Percentiles rank a stretch among this genome's conserved stretches.
phyloP scores from a whole-genome alignment of 2,329 filamentous ascomycete species.

The Cladosporium sp. region DNA sequence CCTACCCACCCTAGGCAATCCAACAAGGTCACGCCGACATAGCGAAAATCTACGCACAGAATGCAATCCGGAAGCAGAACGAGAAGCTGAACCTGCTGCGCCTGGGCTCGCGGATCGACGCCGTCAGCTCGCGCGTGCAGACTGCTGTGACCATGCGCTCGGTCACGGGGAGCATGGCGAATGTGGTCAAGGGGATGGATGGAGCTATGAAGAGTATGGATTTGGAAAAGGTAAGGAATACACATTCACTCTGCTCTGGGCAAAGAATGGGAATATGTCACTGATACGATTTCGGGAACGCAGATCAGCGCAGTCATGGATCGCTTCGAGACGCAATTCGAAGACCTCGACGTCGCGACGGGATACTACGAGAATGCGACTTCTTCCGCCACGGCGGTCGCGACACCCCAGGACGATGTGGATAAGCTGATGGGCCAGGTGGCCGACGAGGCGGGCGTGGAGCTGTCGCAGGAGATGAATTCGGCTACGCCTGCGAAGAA shows the following conservation, averaged over 20 bases:
- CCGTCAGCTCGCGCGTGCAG: constrained; percentile 56
- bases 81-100: constrained; percentile 58
- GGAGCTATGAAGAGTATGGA: constrained; percentile 61
- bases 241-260: background rate
- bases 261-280: background rate
- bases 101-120: constrained; percentile 56
- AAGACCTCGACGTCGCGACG: constrained; percentile 49
- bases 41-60: constrained; percentile 60
- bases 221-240: constrained; percentile 51
- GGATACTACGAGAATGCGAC: constrained; percentile 85
- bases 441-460: constrained; percentile 82
- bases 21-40: constrained; percentile 56
- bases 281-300: background rate
- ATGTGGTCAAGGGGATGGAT: constrained; percentile 60
- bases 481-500: constrained; percentile 53
- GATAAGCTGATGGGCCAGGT: constrained; percentile 81
- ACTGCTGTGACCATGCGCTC: constrained; percentile 60
- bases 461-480: constrained; percentile 71
- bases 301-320: constrained; percentile 64
- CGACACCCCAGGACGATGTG: constrained; percentile 76
- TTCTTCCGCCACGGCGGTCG: constrained; percentile 69
- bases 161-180: constrained; percentile 59
- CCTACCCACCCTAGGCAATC: constrained; percentile 45
- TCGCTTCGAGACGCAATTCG: constrained; percentile 57
- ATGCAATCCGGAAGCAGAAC: constrained; percentile 60